These are phyloP conservation scores for Nyssa sinensis DNA, from an alignment of 148 eudicot species.

Conservation along the genomic window DNA sequence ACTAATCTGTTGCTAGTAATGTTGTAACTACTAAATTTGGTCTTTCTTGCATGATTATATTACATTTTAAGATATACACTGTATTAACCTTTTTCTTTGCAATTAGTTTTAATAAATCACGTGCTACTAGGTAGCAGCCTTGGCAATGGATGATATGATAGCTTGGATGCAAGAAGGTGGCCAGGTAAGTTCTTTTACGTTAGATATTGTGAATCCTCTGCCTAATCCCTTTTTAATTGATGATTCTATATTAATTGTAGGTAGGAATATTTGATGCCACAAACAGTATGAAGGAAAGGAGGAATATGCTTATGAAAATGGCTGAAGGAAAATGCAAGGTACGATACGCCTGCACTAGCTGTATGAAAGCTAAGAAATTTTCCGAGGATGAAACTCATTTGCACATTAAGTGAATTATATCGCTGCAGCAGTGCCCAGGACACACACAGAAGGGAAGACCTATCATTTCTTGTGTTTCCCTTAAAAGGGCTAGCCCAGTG, in stretches of 20 bases:
- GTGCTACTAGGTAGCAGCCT: slow-evolving; percentile 93
- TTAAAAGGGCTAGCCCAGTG: no score
- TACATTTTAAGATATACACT: slow-evolving; percentile 8
- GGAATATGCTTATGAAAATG: slow-evolving; percentile 96
- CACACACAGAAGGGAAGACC: background rate
- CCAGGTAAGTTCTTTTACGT: slow-evolving; percentile 58
- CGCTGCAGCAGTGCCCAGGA: background rate
- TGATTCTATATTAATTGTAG: slow-evolving; percentile 35
- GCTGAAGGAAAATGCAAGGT: slow-evolving; percentile 99
- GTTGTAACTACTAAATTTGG: background rate
- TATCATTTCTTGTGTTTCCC: background rate
- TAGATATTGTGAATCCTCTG: background rate
- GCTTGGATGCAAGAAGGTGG: slow-evolving; percentile 99
- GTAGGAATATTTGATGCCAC: slow-evolving; percentile 99
- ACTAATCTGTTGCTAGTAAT: background rate
- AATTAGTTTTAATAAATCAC: slow-evolving; percentile 40
- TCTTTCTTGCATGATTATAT: background rate
- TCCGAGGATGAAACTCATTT: background rate
- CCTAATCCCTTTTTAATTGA: slow-evolving; percentile 12
- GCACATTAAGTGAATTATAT: background rate
- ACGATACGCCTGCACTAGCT: slow-evolving; percentile 5
- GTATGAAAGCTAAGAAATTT: background rate
- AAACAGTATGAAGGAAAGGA: slow-evolving; percentile 75
- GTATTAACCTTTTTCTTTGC: slow-evolving; percentile 37
- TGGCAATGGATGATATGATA: slow-evolving; percentile 99